Conservation (phyloP, 352 stramenopile genomes). For the Phytophthora constricta region DNA sequence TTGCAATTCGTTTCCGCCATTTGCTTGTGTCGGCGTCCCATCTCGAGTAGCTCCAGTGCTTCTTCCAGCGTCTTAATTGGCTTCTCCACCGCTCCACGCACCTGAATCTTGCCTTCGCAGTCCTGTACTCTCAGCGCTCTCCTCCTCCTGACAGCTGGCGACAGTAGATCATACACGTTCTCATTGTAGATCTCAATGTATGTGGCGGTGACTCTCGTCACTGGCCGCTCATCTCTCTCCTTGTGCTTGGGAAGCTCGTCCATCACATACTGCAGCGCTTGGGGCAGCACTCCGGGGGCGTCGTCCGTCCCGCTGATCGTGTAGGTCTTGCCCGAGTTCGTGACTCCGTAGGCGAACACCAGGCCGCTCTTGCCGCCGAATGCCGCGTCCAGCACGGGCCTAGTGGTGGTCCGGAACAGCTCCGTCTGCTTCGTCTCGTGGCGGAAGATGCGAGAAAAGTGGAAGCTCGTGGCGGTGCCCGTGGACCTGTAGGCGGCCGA, state of each 20-base stretch:
- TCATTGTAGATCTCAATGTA: constrained; percentile 99
- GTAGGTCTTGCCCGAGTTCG: constrained; percentile 99
- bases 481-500: constrained; percentile 80
- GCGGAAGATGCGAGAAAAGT: constrained; percentile 89
- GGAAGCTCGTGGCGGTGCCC: constrained; percentile 77
- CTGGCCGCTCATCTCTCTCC: constrained; percentile 42
- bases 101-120: constrained; percentile 89
- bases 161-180: constrained; percentile 96
- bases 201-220: constrained; percentile 82
- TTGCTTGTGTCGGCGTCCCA: constrained; percentile 71
- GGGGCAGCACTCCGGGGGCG: constrained; percentile 84
- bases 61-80: constrained; percentile 70
- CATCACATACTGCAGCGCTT: constrained; percentile 77
- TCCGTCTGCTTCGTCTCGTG: constrained; percentile 83
- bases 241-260: constrained; percentile 61
- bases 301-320: constrained; percentile 94
- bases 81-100: constrained; percentile 79
- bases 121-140: constrained; percentile 79
- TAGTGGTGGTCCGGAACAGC: constrained; percentile 92
- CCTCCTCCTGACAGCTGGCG: constrained; percentile 59
- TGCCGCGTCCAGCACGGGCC: constrained; percentile 91
- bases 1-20: constrained; percentile 92
- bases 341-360: constrained; percentile 98
- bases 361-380: constrained; percentile 89
- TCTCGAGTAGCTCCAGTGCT: constrained; percentile 74